phyloP scores from a whole-genome alignment of 192 early-diverging fungal genomes.

The Backusella tuberculispora region DNA sequence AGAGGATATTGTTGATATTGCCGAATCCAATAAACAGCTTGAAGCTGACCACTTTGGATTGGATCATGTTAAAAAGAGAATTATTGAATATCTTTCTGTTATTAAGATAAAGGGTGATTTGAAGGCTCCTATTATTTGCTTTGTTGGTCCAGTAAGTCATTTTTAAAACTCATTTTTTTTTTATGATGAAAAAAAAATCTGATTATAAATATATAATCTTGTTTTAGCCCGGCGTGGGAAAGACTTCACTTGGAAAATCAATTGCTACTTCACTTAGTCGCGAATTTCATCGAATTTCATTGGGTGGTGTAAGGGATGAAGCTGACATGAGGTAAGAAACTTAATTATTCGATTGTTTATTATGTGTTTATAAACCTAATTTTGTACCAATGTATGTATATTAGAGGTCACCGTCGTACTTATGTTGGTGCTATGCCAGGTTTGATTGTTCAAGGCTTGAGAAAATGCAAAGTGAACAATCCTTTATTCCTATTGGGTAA shows the following conservation, averaged over 20 bases:
- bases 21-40: conserved; percentile 63
- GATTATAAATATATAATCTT: conserved; percentile 13
- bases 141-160: conserved; percentile 61
- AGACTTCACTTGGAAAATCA: conserved; percentile 79
- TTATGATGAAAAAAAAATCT: background rate
- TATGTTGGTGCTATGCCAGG: conserved; percentile 92
- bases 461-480: conserved; percentile 71
- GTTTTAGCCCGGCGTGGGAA: conserved; percentile 63
- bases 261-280: conserved; percentile 76
- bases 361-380: background rate
- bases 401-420: conserved; percentile 77
- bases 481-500: conserved; percentile 78
- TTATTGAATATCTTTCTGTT: conserved; percentile 84
- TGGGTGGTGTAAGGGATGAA: conserved; percentile 87
- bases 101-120: conserved; percentile 70
- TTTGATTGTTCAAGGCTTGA: conserved; percentile 71
- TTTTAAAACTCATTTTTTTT: background rate
- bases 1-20: conserved; percentile 71
- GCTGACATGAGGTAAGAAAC: conserved; percentile 69
- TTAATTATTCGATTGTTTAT: background rate
- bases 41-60: conserved; percentile 80
- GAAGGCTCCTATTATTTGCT: conserved; percentile 76
- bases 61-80: conserved; percentile 79
- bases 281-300: conserved; percentile 82
- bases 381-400: background rate